phyloP scores from a whole-genome alignment of 2,329 filamentous ascomycete genomes.

The Fusarium torulosum region DNA sequence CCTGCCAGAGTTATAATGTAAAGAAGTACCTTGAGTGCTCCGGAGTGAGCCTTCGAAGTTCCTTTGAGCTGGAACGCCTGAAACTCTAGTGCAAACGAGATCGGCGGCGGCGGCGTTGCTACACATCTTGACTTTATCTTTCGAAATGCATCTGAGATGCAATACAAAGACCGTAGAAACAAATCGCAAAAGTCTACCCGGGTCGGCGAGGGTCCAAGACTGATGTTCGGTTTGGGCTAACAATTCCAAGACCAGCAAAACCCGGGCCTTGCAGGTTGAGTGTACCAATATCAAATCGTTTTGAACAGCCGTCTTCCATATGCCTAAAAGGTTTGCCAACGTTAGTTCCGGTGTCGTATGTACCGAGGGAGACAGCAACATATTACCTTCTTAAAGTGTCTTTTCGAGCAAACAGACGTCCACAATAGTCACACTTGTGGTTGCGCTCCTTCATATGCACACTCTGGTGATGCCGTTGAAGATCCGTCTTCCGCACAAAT shows the following conservation, averaged over 20 bases:
- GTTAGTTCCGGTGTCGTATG: slow-evolving; percentile 8
- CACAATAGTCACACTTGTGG: slow-evolving; percentile 78
- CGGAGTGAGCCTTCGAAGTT: background rate
- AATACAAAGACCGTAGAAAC: background rate
- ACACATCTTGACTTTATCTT: background rate
- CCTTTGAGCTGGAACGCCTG: background rate
- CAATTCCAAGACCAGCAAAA: slow-evolving; percentile 36
- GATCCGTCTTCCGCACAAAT: slow-evolving; percentile 86
- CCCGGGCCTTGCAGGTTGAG: slow-evolving; percentile 59
- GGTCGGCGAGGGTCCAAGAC: slow-evolving; percentile 36
- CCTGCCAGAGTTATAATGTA: background rate
- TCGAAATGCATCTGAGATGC: background rate
- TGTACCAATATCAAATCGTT: slow-evolving; percentile 70
- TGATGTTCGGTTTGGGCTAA: slow-evolving; percentile 35
- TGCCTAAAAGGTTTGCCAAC: slow-evolving; percentile 64
- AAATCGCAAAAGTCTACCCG: slow-evolving; percentile 18
- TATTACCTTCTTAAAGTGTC: slow-evolving; percentile 82
- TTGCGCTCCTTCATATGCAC: slow-evolving; percentile 81
- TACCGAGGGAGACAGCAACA: background rate
- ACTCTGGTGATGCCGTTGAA: slow-evolving; percentile 71
- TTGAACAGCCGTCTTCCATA: slow-evolving; percentile 81
- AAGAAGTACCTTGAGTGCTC: slow-evolving; percentile 9
- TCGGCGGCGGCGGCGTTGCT: background rate
- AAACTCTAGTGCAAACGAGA: background rate
- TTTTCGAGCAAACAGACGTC: slow-evolving; percentile 79